Evolutionary conservation across 2,329 filamentous ascomycete species (phyloP).

Genomic region (Fonsecaea multimorphosa): DNA sequence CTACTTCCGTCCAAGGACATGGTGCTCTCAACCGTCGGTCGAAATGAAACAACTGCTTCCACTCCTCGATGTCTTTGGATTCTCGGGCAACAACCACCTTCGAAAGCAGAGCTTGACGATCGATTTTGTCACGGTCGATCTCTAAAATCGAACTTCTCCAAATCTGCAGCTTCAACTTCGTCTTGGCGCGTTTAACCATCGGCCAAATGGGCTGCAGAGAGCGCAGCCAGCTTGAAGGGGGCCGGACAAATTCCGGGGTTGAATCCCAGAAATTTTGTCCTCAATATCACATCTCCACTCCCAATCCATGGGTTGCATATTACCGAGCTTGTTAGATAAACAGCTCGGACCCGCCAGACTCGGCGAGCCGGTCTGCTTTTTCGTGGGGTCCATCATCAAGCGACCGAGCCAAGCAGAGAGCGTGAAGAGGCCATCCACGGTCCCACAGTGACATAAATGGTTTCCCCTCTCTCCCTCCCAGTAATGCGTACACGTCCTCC

Average conservation of each 20-base stretch:
- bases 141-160: background rate
- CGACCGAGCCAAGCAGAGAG: background rate
- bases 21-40: background rate
- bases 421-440: background rate
- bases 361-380: background rate
- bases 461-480: background rate
- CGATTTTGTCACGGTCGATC: background rate
- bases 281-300: background rate
- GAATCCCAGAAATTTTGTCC: background rate
- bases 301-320: background rate
- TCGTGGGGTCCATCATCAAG: background rate
- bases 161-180: background rate
- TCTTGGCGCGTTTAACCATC: background rate
- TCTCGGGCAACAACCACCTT: background rate
- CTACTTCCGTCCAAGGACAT: background rate
- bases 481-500: background rate
- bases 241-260: background rate
- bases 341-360: background rate
- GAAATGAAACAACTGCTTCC: background rate
- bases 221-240: background rate
- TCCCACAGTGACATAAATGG: conserved; percentile 1
- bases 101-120: background rate
- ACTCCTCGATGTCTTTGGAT: background rate
- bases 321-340: background rate
- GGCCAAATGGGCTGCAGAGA: background rate